These are phyloP conservation scores for Monosporozyma aquatica DNA, from an alignment of 805 yeast species.

Conservation along the genomic window DNA sequence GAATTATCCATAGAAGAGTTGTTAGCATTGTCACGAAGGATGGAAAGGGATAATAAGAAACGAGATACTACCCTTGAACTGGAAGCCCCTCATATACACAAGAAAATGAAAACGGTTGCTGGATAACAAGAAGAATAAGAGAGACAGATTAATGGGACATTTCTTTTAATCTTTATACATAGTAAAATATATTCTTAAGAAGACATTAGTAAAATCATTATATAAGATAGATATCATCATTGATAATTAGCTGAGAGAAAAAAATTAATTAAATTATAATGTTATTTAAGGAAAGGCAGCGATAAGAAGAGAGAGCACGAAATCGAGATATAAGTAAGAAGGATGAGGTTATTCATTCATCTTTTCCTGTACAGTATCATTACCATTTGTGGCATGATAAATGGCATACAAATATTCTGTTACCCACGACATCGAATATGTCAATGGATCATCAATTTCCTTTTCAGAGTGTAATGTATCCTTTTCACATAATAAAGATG, in stretches of 20 bases:
- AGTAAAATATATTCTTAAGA: too few relatives aligned
- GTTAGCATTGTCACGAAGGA: slow-evolving; percentile 40
- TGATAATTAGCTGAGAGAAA: too few relatives aligned
- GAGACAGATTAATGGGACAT: too few relatives aligned
- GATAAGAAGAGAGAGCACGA: background rate
- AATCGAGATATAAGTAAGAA: background rate
- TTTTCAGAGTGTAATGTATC: slow-evolving; percentile 3
- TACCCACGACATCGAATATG: slow-evolving; percentile 14
- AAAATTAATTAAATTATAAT: too few relatives aligned
- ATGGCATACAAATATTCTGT: slow-evolving; percentile 8
- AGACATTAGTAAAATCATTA: too few relatives aligned
- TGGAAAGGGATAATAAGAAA: background rate
- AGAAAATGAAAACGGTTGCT: too few relatives aligned
- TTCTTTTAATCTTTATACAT: too few relatives aligned
- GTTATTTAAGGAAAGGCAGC: background rate
- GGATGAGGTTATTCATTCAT: background rate
- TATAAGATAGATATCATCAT: background rate
- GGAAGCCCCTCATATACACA: too few relatives aligned
- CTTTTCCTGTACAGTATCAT: background rate
- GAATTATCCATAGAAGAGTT: slow-evolving; percentile 60
- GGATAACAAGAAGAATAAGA: too few relatives aligned
- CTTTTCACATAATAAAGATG: slow-evolving; percentile 5
- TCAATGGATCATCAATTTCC: slow-evolving; percentile 9
- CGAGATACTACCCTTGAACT: too few relatives aligned
- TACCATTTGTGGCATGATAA: background rate